Conservation (phyloP, 2,329 filamentous ascomycete genomes). For the Trichoderma lentiforme region DNA sequence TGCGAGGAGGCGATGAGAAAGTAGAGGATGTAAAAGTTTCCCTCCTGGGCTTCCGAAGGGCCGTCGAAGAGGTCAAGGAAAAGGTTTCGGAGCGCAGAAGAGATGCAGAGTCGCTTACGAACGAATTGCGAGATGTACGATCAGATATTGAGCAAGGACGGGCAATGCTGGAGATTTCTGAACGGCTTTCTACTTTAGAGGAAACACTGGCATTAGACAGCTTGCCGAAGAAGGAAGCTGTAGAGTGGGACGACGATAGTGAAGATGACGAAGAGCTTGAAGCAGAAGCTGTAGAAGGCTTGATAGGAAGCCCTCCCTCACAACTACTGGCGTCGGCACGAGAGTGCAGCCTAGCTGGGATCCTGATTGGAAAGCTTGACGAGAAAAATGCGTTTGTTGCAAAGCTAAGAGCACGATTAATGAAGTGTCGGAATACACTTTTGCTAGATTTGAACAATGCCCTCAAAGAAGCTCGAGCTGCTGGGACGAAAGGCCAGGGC, state of each 20-base stretch:
- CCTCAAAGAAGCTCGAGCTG: slow-evolving; percentile 42
- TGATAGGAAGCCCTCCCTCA: slow-evolving; percentile 45
- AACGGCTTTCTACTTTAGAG: slow-evolving; percentile 61
- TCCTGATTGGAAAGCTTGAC: slow-evolving; percentile 44
- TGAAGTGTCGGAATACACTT: slow-evolving; percentile 54
- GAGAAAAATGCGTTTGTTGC: slow-evolving; percentile 48
- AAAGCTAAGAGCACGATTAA: slow-evolving; percentile 51
- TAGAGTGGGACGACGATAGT: slow-evolving; percentile 36
- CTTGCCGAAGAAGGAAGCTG: slow-evolving; percentile 23
- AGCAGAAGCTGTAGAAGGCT: slow-evolving; percentile 26
- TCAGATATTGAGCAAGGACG: slow-evolving; percentile 59
- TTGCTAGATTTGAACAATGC: slow-evolving; percentile 54
- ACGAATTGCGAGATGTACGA: slow-evolving; percentile 64
- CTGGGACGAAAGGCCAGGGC: slow-evolving; percentile 41
- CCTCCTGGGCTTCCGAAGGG: slow-evolving; percentile 77
- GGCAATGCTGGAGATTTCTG: slow-evolving; percentile 65
- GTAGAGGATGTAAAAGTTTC: slow-evolving; percentile 88
- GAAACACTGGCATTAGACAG: slow-evolving; percentile 55
- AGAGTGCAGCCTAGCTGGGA: slow-evolving; percentile 43
- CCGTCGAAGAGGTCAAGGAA: slow-evolving; percentile 70
- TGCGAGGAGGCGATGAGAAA: slow-evolving; percentile 85
- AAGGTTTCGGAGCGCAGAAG: slow-evolving; percentile 61
- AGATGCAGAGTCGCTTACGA: slow-evolving; percentile 60
- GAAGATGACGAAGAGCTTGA: slow-evolving; percentile 41
- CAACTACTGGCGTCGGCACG: slow-evolving; percentile 46